Percentiles rank a stretch among this genome's conserved stretches.
phyloP scores from a whole-genome alignment of 164 flowering plant species.

The Magnolia changhungtana region DNA sequence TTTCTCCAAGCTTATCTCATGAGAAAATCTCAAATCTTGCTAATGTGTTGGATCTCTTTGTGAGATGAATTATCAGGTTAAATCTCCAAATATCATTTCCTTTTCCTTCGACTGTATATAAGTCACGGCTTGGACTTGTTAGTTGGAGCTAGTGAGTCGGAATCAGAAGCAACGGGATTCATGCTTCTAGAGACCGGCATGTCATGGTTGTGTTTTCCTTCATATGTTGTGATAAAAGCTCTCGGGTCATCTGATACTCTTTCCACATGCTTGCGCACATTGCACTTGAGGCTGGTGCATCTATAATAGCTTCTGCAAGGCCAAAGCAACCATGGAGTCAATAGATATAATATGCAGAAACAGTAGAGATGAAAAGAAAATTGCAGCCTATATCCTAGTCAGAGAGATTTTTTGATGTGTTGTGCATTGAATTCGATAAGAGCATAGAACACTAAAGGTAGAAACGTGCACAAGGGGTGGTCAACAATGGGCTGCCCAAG shows the following conservation, averaged over 20 bases:
- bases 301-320: conserved; percentile 77
- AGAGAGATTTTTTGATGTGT: no score
- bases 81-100: not conserved
- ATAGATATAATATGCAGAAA: not conserved
- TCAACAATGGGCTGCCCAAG: not conserved
- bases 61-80: not conserved
- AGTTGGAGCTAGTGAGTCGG: conserved; percentile 25
- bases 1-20: not conserved
- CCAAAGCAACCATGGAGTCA: conserved; percentile 4
- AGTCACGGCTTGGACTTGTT: conserved; percentile 23
- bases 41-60: conserved; percentile 5
- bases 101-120: not conserved
- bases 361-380: not conserved
- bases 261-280: conserved; percentile 83
- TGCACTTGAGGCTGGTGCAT: conserved; percentile 49
- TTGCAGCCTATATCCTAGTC: not conserved
- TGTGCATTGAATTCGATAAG: not conserved
- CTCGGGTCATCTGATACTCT: conserved; percentile 75
- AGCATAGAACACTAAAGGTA: not conserved
- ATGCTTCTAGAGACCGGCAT: conserved; percentile 46
- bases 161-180: conserved; percentile 35
- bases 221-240: conserved; percentile 81
- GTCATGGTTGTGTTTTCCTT: conserved; percentile 87
- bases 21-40: not conserved
- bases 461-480: not conserved